Evolutionary conservation across 2,329 filamentous ascomycete genomes (phyloP).

Genomic region (Aphanoascus verrucosus): DNA sequence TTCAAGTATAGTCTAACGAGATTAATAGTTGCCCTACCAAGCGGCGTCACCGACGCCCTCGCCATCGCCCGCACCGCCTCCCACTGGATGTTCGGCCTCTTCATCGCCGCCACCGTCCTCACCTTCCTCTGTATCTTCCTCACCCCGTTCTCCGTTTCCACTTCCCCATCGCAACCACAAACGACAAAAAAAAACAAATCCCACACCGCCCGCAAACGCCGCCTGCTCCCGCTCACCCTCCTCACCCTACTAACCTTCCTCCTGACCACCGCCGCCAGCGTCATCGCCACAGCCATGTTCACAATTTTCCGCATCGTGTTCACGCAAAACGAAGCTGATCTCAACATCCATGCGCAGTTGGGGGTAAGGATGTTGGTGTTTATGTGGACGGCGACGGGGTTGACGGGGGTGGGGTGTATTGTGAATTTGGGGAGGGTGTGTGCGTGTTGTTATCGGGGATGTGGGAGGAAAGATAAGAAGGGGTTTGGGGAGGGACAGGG

Average conservation of each 20-base stretch:
- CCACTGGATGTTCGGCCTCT: conserved; percentile 81
- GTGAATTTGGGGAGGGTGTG: conserved; percentile 50
- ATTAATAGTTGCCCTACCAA: conserved; percentile 59
- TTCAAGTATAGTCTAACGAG: no score
- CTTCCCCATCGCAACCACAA: background rate
- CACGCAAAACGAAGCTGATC: conserved; percentile 51
- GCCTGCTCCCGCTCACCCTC: conserved; percentile 57
- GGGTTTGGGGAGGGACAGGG: background rate
- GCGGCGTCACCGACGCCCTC: conserved; percentile 61
- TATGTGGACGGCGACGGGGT: conserved; percentile 72
- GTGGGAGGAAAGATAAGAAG: background rate
- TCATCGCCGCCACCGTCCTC: conserved; percentile 60
- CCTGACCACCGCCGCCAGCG: conserved; percentile 56
- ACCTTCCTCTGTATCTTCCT: conserved; percentile 62
- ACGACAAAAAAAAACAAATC: conserved; percentile 15
- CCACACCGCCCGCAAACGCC: conserved; percentile 30
- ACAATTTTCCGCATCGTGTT: conserved; percentile 70
- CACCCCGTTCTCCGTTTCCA: conserved; percentile 42
- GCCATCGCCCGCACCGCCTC: conserved; percentile 63
- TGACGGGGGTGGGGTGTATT: conserved; percentile 57
- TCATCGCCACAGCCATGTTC: conserved; percentile 75
- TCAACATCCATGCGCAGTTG: conserved; percentile 65
- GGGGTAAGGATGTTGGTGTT: conserved; percentile 70
- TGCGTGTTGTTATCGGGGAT: conserved; percentile 51
- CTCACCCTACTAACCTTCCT: conserved; percentile 58